These are phyloP conservation scores for Exserohilum turcica DNA, from an alignment of 2,329 filamentous ascomycete genomes.

Conservation along the genomic window DNA sequence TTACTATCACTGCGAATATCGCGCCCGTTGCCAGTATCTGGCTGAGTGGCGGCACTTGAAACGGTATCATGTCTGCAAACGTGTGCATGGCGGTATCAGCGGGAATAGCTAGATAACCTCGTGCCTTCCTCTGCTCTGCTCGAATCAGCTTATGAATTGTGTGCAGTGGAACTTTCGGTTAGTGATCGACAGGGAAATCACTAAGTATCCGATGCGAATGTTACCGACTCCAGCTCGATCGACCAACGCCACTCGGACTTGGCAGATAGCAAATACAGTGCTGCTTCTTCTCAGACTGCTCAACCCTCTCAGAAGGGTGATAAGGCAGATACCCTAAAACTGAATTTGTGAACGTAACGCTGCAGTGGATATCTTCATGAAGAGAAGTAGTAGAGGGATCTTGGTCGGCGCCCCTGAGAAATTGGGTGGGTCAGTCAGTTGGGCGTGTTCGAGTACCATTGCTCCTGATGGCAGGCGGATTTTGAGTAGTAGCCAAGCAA, in stretches of 20 bases:
- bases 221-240: not conserved
- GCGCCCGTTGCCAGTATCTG: not conserved
- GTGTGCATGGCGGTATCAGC: not conserved
- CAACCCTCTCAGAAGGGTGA: no score
- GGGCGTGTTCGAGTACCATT: no score
- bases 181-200: not conserved
- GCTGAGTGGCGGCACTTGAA: not conserved
- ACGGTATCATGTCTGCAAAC: not conserved
- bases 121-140: not conserved
- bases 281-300: no score
- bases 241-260: not conserved
- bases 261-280: not conserved
- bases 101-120: not conserved
- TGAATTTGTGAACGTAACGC: no score
- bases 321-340: no score
- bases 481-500: no score
- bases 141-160: not conserved
- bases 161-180: not conserved
- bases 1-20: slow-evolving; percentile 1
- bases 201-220: slow-evolving; percentile 1
- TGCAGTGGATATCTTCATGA: no score
- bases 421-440: no score
- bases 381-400: no score
- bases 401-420: no score
- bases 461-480: no score